Conservation (phyloP, 495 filamentous ascomycete species). For the Neurospora sublineolata region DNA sequence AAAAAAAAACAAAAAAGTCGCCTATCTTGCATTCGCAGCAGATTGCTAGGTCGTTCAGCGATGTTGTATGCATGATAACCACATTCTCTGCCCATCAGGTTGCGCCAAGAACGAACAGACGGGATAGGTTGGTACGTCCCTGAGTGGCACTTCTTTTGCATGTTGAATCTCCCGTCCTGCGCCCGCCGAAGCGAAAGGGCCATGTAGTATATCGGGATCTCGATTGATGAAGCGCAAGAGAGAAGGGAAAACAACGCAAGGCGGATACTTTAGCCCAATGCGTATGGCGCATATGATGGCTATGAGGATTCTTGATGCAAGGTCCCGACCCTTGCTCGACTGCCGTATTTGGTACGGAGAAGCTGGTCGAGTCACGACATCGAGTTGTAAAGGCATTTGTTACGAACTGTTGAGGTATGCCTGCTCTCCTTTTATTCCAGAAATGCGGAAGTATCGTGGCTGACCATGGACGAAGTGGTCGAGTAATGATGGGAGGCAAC, state of each 20-base stretch:
- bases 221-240: not conserved
- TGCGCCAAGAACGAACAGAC: not conserved
- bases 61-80: not conserved
- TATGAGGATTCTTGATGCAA: not conserved
- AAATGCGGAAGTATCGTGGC: not conserved
- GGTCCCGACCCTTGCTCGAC: not conserved
- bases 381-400: not conserved
- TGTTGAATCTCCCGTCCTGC: not conserved
- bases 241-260: not conserved
- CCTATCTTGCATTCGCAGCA: not conserved
- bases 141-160: not conserved
- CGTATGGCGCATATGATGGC: not conserved
- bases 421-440: not conserved
- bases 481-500: not conserved
- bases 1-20: not conserved
- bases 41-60: not conserved
- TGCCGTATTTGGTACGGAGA: not conserved
- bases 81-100: not conserved
- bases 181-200: not conserved
- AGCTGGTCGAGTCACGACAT: not conserved
- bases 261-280: not conserved
- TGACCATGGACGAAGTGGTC: not conserved
- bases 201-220: not conserved
- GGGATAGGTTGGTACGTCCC: not conserved
- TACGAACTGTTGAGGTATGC: not conserved